A percentile compares a stretch with the other conserved stretches of the same genome.
Conservation (phyloP, 1,139 yeast species). For the Lodderomyces metapsilosis region DNA sequence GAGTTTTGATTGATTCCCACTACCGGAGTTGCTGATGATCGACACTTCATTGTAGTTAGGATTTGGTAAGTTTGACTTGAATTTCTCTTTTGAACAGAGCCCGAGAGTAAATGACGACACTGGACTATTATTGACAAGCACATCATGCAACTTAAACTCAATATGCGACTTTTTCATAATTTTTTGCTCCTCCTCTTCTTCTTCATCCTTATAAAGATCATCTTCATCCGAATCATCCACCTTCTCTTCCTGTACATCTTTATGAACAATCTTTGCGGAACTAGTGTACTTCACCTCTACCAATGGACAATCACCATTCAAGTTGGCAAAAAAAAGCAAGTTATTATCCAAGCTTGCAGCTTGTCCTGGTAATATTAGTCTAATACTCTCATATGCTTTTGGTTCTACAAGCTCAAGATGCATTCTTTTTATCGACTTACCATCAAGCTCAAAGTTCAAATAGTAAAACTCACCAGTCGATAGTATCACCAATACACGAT, state of each 20-base stretch:
- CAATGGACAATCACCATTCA: conserved; percentile 36
- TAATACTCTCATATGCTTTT: conserved; percentile 20
- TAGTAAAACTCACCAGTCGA: conserved; percentile 51
- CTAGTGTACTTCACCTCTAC: conserved; percentile 31
- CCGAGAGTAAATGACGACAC: conserved; percentile 70
- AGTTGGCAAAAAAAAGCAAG: conserved; percentile 35
- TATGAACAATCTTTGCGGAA: conserved; percentile 9
- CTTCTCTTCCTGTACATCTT: conserved; percentile 12
- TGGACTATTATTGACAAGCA: conserved; percentile 70
- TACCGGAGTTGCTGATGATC: conserved; percentile 70
- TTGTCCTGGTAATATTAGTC: conserved; percentile 31
- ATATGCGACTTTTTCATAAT: conserved; percentile 27
- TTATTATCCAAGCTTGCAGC: conserved; percentile 35
- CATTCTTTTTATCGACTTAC: conserved; percentile 42
- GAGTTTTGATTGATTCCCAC: conserved; percentile 53
- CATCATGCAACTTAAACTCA: conserved; percentile 50
- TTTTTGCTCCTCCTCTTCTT: conserved; percentile 31
- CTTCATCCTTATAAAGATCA: conserved; percentile 34
- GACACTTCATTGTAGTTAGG: conserved; percentile 68
- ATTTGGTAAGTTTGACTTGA: conserved; percentile 60
- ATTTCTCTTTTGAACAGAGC: conserved; percentile 52
- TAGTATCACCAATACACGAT: conserved; percentile 52
- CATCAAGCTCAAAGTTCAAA: conserved; percentile 53
- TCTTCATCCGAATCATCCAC: conserved; percentile 25
- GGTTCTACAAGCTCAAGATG: conserved; percentile 29